These are phyloP conservation scores for Nicotiana tabacum DNA, from an alignment of 257 asterid species.

Conservation along the genomic window DNA sequence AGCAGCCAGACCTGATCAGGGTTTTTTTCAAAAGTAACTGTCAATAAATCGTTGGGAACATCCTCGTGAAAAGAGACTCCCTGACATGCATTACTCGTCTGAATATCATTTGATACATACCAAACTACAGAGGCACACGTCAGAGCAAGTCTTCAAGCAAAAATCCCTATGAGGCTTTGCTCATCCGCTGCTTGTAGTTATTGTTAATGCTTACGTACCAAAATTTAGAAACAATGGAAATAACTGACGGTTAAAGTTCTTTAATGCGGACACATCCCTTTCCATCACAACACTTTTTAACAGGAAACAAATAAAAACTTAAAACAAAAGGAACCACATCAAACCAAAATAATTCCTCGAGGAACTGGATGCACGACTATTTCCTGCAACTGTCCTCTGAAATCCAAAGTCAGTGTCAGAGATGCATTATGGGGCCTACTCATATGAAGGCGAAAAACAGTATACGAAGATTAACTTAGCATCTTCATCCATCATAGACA, in stretches of 20 bases:
- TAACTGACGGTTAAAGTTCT: not conserved
- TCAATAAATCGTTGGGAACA: not conserved
- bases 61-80: not conserved
- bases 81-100: not conserved
- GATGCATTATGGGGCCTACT: not conserved
- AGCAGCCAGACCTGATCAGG: not conserved
- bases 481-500: slow-evolving; percentile 18
- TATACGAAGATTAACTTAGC: not conserved
- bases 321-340: not conserved
- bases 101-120: not conserved
- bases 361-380: not conserved
- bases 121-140: not conserved
- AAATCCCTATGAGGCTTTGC: not conserved
- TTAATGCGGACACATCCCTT: not conserved
- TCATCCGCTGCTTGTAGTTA: not conserved
- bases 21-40: too few species aligned
- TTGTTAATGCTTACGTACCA: not conserved
- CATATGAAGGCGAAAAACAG: not conserved
- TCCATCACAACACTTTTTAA: not conserved
- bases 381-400: slow-evolving; percentile 10
- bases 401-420: slow-evolving; percentile 8
- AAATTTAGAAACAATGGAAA: slow-evolving; percentile 3
- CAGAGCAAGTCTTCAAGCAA: slow-evolving; percentile 3
- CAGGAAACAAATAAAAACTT: not conserved
- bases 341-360: not conserved